These are phyloP conservation scores for Talaromyces sp. DNA, from an alignment of 2,329 filamentous ascomycete species.

Conservation along the genomic window DNA sequence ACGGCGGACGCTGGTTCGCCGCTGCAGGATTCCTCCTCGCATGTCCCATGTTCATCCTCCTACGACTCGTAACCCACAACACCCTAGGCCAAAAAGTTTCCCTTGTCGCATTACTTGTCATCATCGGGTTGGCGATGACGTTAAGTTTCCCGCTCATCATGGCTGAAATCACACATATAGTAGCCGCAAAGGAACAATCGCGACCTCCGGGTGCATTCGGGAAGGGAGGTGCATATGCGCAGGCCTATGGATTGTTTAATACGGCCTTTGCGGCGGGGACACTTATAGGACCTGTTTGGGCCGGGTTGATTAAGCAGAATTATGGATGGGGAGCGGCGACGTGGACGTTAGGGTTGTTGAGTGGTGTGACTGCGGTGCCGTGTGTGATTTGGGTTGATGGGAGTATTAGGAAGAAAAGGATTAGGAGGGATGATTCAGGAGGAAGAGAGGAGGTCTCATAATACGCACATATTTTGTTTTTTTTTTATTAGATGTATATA, in stretches of 20 bases:
- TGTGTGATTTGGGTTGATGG: conserved; percentile 16
- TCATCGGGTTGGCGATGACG: conserved; percentile 56
- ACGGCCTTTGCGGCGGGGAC: conserved; percentile 58
- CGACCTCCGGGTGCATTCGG: conserved; percentile 57
- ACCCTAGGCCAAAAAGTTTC: conserved; percentile 58
- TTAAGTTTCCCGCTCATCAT: conserved; percentile 61
- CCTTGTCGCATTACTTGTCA: conserved; percentile 56
- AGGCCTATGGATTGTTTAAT: conserved; percentile 61
- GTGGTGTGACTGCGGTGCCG: conserved; percentile 24
- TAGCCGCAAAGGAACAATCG: conserved; percentile 56
- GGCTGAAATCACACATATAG: conserved; percentile 60
- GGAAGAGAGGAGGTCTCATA: neutral
- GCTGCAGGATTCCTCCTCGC: conserved; percentile 51
- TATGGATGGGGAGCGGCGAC: conserved; percentile 31
- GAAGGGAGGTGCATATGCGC: conserved; percentile 51
- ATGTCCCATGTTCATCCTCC: conserved; percentile 57
- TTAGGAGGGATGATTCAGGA: neutral
- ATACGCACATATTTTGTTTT: neutral
- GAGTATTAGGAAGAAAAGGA: conserved; percentile 12
- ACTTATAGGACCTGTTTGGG: conserved; percentile 55
- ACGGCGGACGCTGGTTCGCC: conserved; percentile 59
- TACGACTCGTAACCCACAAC: conserved; percentile 59
- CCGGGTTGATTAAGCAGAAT: conserved; percentile 39
- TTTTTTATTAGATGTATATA: neutral
- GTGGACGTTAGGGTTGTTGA: conserved; percentile 26